Percentiles rank a stretch among this genome's conserved stretches.
Evolutionary conservation across 164 flowering plant species (phyloP).

Genomic region (Amborella trichopoda): DNA sequence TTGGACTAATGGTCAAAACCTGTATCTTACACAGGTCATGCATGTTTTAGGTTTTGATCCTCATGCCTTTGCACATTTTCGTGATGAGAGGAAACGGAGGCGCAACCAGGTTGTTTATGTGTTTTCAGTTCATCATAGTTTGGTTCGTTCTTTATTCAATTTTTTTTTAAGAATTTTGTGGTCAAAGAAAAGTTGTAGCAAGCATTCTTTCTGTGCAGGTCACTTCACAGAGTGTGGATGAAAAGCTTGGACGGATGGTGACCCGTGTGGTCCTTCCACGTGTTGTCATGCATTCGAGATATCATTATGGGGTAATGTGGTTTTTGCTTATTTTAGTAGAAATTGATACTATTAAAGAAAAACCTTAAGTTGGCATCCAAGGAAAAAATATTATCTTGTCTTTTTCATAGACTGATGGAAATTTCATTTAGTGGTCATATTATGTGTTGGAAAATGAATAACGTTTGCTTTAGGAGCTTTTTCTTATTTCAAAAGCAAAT

Average conservation of each 20-base stretch:
- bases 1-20: conserved; percentile 4
- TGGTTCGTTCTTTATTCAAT: not conserved
- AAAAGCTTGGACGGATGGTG: conserved; percentile 84
- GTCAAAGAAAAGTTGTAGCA: not conserved
- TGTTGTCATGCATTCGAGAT: conserved; percentile 88
- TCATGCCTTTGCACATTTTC: conserved; percentile 97
- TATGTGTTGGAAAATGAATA: too few relatives aligned
- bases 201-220: conserved; percentile 34
- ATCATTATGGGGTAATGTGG: conserved; percentile 94
- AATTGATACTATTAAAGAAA: too few relatives aligned
- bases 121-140: not conserved
- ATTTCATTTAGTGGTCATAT: too few relatives aligned
- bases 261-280: conserved; percentile 97
- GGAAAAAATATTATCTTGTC: too few relatives aligned
- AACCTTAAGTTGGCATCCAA: too few relatives aligned
- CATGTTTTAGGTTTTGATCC: conserved; percentile 99
- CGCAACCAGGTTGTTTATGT: conserved; percentile 54
- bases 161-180: not conserved
- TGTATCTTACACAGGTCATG: conserved; percentile 57
- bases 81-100: conserved; percentile 97
- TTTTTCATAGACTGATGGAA: too few relatives aligned
- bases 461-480: not conserved
- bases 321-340: too few relatives aligned
- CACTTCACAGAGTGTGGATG: conserved; percentile 75
- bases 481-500: not conserved